phyloP scores from a whole-genome alignment of 2,329 filamentous ascomycete species.

The Triangularia setosa region DNA sequence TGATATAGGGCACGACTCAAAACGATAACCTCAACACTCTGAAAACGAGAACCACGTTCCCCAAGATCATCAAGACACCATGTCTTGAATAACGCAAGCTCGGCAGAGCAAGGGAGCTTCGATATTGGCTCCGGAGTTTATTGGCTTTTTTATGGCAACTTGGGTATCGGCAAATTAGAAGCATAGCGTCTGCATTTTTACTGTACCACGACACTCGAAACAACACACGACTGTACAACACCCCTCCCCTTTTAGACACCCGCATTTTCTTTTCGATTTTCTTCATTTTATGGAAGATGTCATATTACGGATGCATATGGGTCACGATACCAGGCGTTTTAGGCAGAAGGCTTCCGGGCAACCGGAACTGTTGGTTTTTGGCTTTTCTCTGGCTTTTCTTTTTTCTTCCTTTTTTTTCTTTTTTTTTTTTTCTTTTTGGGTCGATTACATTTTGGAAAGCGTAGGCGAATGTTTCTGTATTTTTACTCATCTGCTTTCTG shows the following conservation, averaged over 20 bases:
- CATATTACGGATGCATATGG: conserved; percentile 21
- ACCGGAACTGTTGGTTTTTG: conserved; percentile 20
- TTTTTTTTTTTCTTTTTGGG: conserved; percentile 11
- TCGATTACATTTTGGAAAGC: background rate
- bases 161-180: conserved; percentile 7
- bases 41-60: background rate
- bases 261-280: conserved; percentile 18
- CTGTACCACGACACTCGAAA: conserved; percentile 9
- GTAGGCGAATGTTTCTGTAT: background rate
- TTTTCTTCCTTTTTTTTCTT: too few species aligned
- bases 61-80: background rate
- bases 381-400: background rate
- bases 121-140: background rate
- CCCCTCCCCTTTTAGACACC: conserved; percentile 8
- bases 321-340: conserved; percentile 29
- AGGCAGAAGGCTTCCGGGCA: conserved; percentile 20
- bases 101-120: background rate
- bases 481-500: conserved; percentile 10
- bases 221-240: conserved; percentile 26
- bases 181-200: conserved; percentile 24
- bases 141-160: conserved; percentile 3
- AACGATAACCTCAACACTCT: background rate
- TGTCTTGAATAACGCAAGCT: background rate
- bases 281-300: conserved; percentile 7
- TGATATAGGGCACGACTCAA: background rate